Base-by-base conservation (phyloP, 208 protist genomes). In the Leishmania turanica region DNA sequence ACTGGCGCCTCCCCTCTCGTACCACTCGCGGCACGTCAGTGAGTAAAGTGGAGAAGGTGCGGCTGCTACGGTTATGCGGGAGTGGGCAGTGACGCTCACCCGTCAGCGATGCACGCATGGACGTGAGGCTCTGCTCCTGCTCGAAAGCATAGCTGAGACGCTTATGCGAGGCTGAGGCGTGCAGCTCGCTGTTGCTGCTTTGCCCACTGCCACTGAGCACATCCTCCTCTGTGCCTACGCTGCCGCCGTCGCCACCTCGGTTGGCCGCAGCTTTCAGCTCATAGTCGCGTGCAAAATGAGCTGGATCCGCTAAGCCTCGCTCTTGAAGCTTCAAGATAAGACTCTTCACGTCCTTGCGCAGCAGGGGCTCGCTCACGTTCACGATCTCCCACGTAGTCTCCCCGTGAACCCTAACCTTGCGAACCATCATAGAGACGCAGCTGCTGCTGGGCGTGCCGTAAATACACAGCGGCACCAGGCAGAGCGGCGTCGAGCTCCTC, bases 331-430 rank as follows among this genome's bases (percentile, higher is more conserved):
- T 70, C 40, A 84, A 69, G 31, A 96, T 76, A 34, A 97, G 78
- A 65, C 85, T 83, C 68, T 89, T 92, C 42, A 97, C 87, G 84
- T 96, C 91, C 47, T 86, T 80, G 31, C 85, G 68, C 0, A 51
- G 31, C 17, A 94, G 66, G 1, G 78, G 83, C 72, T 97, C 93
- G 42, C 75, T 88, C 49, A 97, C 83, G 79, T 88, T 90, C n/a
- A 94, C 88, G 58, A 97, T 74, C 79, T 97, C 92, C 93, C 93
- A 97, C 49, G 78, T 73, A 13, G 74, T 71, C 62, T 94, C 88
- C 1, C 80, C 87, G 72, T 89, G 85, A 54, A 78, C 79, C 37
- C 87, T 89, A 9, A 92, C 68, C 68, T 88, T 89, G 7, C 91
- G 90, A 53, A 96, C 77, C 93, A 96, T 96, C 21, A 96, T 53